phyloP scores from a whole-genome alignment of 345 rosid species.

The Lagerstroemia speciosa region DNA sequence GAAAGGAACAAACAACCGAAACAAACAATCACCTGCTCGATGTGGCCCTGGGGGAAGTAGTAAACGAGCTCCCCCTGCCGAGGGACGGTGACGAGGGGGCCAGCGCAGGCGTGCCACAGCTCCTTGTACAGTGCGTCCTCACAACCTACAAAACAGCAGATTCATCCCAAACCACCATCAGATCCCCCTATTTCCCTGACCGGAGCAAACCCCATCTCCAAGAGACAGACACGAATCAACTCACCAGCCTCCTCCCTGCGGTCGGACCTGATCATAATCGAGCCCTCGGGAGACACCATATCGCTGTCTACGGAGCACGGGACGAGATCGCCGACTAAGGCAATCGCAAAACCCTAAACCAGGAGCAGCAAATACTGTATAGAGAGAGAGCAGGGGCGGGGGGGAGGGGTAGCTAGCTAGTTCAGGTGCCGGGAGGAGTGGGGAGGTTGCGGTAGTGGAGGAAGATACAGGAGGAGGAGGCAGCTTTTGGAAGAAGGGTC shows the following conservation, averaged over 20 bases:
- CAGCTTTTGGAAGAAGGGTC: not conserved
- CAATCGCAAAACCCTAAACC: not conserved
- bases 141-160: constrained; percentile 12
- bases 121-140: constrained; percentile 35
- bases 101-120: constrained; percentile 62
- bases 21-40: constrained; percentile 36
- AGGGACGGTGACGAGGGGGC: constrained; percentile 50
- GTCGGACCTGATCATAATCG: constrained; percentile 4
- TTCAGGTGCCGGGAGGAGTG: not conserved
- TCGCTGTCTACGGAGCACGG: not conserved
- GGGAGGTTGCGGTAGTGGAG: not conserved
- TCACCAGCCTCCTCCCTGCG: constrained; percentile 10
- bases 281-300: constrained; percentile 8
- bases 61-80: constrained; percentile 33
- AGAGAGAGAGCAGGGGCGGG: not conserved
- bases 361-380: not conserved
- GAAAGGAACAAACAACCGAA: not conserved
- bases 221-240: not conserved
- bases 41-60: constrained; percentile 58
- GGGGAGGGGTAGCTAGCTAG: not conserved
- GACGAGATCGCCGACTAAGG: not conserved
- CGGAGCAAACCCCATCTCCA: not conserved
- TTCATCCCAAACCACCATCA: not conserved
- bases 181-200: not conserved
- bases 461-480: not conserved